phyloP scores from a whole-genome alignment of 495 filamentous ascomycete genomes.

The Penicillium bovifimosum region DNA sequence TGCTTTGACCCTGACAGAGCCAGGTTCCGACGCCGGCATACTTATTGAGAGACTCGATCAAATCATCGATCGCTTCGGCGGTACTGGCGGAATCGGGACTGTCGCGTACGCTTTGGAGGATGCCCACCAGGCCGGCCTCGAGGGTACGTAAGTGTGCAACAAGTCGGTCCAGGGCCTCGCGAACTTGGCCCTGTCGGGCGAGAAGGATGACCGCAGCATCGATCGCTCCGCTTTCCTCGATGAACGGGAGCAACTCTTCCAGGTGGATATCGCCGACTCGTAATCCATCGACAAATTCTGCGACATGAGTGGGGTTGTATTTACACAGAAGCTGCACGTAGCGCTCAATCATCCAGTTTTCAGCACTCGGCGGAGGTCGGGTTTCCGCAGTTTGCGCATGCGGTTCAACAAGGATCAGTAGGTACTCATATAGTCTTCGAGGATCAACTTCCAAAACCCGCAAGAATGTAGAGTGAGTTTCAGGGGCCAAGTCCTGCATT shows the following conservation, averaged over 20 bases:
- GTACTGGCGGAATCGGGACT: conserved; percentile 50
- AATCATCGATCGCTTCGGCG: conserved; percentile 48
- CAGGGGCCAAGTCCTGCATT: conserved; percentile 59
- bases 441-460: conserved; percentile 57
- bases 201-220: conserved; percentile 91
- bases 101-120: conserved; percentile 53
- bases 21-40: conserved; percentile 88
- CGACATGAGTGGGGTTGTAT: conserved; percentile 76
- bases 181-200: conserved; percentile 81
- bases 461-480: conserved; percentile 67
- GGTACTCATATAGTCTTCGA: conserved; percentile 67
- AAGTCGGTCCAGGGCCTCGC: conserved; percentile 77
- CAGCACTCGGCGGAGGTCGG: conserved; percentile 23
- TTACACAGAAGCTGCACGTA: conserved; percentile 89
- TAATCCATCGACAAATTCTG: conserved; percentile 73
- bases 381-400: conserved; percentile 34
- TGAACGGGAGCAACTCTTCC: conserved; percentile 73
- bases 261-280: conserved; percentile 76
- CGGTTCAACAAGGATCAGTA: conserved; percentile 74
- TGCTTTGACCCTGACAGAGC: conserved; percentile 89
- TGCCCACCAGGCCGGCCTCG: conserved; percentile 69
- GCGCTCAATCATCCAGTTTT: conserved; percentile 63
- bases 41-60: conserved; percentile 75
- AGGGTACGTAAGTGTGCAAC: conserved; percentile 71
- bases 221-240: conserved; percentile 84